These are phyloP conservation scores for Taphrina flavorubra DNA, from an alignment of 1,139 yeast genomes.

Conservation along the genomic window DNA sequence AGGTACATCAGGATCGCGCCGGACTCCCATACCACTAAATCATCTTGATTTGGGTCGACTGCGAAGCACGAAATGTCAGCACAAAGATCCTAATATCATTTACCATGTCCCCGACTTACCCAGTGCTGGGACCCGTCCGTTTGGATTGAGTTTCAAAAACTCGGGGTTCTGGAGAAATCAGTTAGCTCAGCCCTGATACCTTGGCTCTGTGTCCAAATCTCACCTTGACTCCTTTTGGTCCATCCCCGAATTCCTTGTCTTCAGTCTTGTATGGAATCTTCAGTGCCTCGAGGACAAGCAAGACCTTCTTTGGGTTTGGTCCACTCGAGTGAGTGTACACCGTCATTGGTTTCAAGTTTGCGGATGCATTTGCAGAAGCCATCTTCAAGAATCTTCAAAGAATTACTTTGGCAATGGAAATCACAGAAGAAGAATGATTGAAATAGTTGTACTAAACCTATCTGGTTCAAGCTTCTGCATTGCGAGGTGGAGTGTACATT, in stretches of 20 bases:
- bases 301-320: constrained; percentile 70
- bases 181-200: too few species aligned
- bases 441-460: background rate
- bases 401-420: too few species aligned
- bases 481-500: background rate
- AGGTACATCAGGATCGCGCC: constrained; percentile 65
- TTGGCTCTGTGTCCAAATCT: background rate
- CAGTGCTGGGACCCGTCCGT: constrained; percentile 67
- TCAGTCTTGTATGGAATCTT: constrained; percentile 78
- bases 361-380: constrained; percentile 25
- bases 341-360: constrained; percentile 36
- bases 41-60: constrained; percentile 56
- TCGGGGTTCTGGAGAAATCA: background rate
- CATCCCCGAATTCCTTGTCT: constrained; percentile 69
- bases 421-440: too few species aligned
- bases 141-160: constrained; percentile 59
- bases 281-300: constrained; percentile 83
- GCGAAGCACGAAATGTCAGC: background rate
- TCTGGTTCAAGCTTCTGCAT: background rate
- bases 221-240: constrained; percentile 55
- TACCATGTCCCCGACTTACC: background rate
- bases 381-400: background rate
- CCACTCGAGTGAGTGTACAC: constrained; percentile 45
- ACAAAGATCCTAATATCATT: background rate
- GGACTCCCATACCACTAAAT: constrained; percentile 58